Evolutionary conservation across 495 filamentous ascomycete genomes (phyloP).

Genomic region (Chaetomium cochliodes): DNA sequence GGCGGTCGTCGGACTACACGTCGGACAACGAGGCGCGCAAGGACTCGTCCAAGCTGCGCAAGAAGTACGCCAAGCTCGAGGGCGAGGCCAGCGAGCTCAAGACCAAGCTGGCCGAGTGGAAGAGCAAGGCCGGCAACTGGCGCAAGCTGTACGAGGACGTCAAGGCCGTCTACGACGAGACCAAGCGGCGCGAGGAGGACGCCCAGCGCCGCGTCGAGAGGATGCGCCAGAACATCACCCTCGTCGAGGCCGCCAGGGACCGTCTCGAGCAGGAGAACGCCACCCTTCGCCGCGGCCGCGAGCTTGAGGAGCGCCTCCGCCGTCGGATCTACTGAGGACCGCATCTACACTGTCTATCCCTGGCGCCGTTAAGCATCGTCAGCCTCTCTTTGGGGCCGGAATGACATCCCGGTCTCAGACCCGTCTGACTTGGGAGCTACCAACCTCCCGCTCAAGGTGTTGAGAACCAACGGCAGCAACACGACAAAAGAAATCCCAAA

Average conservation of each 20-base stretch:
- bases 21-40: conserved; percentile 27
- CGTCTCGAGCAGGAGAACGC: conserved; percentile 23
- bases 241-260: conserved; percentile 1
- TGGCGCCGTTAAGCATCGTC: background rate
- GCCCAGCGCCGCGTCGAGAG: conserved; percentile 18
- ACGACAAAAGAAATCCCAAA: background rate
- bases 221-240: conserved; percentile 15
- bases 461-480: background rate
- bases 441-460: background rate
- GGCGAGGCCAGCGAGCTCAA: conserved; percentile 20
- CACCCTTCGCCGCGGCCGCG: conserved; percentile 11
- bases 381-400: background rate
- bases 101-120: conserved; percentile 15
- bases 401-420: background rate
- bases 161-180: conserved; percentile 17
- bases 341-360: too few relatives aligned
- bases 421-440: background rate
- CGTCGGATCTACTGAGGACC: conserved; percentile 5
- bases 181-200: conserved; percentile 17
- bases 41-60: conserved; percentile 24
- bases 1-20: conserved; percentile 23
- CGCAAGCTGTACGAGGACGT: conserved; percentile 26
- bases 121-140: conserved; percentile 15
- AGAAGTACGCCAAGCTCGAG: conserved; percentile 27
- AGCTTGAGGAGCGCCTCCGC: conserved; percentile 15